phyloP scores from a whole-genome alignment of 106 monocot genomes.

The Acorus calamus region DNA sequence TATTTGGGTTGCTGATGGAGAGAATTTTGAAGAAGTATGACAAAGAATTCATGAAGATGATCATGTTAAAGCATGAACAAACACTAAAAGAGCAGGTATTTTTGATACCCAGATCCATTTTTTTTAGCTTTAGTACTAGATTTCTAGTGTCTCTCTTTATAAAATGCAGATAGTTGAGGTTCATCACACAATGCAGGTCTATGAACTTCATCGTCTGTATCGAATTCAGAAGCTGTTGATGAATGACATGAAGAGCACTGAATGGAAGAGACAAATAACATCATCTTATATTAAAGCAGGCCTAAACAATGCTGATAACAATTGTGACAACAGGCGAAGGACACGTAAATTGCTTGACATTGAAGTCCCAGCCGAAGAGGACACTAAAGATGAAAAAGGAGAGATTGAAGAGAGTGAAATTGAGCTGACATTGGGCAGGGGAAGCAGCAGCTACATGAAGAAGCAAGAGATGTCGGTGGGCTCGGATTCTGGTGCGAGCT shows the following conservation, averaged over 20 bases:
- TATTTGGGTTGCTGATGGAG: constrained; percentile 14
- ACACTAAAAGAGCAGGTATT: constrained; percentile 47
- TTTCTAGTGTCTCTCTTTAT: neutral
- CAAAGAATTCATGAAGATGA: constrained; percentile 45
- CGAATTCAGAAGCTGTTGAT: constrained; percentile 56
- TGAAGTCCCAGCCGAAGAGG: constrained; percentile 43
- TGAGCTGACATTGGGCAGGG: constrained; percentile 59
- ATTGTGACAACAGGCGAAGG: neutral
- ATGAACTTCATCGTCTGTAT: constrained; percentile 48
- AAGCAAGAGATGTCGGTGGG: constrained; percentile 18
- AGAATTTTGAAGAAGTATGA: constrained; percentile 16
- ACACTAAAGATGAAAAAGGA: constrained; percentile 1
- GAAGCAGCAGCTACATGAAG: constrained; percentile 27
- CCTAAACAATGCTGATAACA: constrained; percentile 14
- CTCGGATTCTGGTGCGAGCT: constrained; percentile 34
- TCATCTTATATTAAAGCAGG: neutral
- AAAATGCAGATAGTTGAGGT: neutral
- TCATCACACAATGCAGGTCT: constrained; percentile 11
- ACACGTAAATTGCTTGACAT: constrained; percentile 16
- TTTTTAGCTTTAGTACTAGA: neutral
- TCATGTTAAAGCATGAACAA: constrained; percentile 55
- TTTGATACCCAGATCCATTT: neutral
- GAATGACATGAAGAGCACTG: constrained; percentile 38
- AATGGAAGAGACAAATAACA: constrained; percentile 16
- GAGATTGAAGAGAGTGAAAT: constrained; percentile 17